These are phyloP conservation scores for Lyophyllum semitale DNA, from an alignment of 768 basidiomycete genomes.

Conservation along the genomic window DNA sequence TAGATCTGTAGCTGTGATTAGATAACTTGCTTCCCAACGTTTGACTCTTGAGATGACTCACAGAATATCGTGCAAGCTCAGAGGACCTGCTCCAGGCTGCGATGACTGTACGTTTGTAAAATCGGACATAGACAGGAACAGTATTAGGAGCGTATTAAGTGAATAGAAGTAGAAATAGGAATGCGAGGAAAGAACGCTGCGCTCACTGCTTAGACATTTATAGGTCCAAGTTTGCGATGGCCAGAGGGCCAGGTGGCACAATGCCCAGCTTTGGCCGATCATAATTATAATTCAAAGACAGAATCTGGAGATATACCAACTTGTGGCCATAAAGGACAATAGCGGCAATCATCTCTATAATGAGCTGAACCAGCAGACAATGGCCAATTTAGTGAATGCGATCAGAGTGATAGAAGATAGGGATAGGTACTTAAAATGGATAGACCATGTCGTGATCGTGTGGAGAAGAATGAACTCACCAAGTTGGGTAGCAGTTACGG, in stretches of 20 bases:
- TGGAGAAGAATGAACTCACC: too few species aligned
- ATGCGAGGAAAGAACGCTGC: background rate
- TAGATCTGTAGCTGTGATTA: background rate
- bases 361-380: too few species aligned
- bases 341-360: too few species aligned
- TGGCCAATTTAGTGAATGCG: too few species aligned
- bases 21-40: background rate
- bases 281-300: background rate
- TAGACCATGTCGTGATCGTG: too few species aligned
- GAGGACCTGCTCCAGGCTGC: background rate
- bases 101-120: background rate
- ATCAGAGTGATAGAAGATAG: too few species aligned
- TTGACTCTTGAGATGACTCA: background rate
- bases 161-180: background rate
- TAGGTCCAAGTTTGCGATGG: background rate
- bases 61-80: constrained; percentile 1
- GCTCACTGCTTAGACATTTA: background rate
- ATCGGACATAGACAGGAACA: background rate
- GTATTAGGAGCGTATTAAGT: background rate
- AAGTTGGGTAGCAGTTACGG: too few species aligned
- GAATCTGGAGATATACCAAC: background rate
- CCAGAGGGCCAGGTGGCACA: background rate
- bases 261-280: background rate
- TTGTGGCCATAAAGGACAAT: background rate
- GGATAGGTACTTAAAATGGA: too few species aligned